phyloP scores from a whole-genome alignment of 2,329 filamentous ascomycete species.

The Leptoxyphium fumago region DNA sequence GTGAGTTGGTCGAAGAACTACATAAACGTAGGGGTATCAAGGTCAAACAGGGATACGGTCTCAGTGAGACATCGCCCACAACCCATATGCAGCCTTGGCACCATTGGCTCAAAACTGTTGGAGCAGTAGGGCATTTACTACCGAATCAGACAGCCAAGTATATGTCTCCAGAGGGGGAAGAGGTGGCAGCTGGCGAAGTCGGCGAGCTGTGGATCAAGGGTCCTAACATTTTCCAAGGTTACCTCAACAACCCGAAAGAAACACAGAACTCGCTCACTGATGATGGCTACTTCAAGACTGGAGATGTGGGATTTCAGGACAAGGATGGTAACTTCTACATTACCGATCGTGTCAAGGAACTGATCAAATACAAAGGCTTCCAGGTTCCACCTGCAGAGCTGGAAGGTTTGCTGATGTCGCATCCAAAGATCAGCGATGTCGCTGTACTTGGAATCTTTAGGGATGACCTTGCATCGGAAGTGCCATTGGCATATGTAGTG shows the following conservation, averaged over 20 bases:
- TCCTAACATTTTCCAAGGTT: conserved; percentile 68
- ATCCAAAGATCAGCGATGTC: conserved; percentile 28
- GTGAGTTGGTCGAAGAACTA: conserved; percentile 62
- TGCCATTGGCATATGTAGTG: conserved; percentile 31
- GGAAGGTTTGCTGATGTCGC: conserved; percentile 28
- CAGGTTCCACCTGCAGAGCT: conserved; percentile 35
- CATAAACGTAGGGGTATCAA: conserved; percentile 60
- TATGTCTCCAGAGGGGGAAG: conserved; percentile 46
- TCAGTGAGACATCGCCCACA: conserved; percentile 73
- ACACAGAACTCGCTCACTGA: conserved; percentile 55
- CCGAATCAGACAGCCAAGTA: conserved; percentile 73
- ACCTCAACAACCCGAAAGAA: conserved; percentile 57
- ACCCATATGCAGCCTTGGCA: conserved; percentile 57
- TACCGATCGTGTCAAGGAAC: conserved; percentile 66
- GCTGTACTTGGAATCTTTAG: conserved; percentile 32
- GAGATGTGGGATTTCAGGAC: conserved; percentile 72
- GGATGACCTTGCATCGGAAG: conserved; percentile 31
- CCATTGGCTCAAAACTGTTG: conserved; percentile 63
- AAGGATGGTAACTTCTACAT: conserved; percentile 72
- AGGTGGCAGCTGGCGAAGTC: conserved; percentile 46
- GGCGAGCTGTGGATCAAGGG: conserved; percentile 55
- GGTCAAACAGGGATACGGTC: conserved; percentile 84
- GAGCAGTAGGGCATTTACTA: conserved; percentile 61
- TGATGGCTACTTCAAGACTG: conserved; percentile 82
- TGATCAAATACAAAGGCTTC: conserved; percentile 39